Conservation (phyloP, 1,139 yeast genomes). For the Casaregolazyma suthepensis region DNA sequence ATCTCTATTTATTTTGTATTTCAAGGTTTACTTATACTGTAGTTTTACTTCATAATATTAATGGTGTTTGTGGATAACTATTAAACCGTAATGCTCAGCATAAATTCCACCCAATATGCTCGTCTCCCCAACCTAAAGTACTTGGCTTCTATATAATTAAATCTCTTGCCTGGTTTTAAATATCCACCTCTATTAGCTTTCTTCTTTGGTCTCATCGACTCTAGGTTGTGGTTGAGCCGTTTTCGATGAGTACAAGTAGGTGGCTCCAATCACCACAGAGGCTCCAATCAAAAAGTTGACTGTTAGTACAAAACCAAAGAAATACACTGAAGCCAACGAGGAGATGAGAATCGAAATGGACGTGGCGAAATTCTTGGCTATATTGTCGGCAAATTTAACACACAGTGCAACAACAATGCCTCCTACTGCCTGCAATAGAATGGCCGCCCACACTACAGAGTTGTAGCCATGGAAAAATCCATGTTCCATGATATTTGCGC, state of each 20-base stretch:
- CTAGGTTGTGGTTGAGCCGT: neutral
- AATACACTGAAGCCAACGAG: constrained; percentile 34
- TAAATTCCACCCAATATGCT: neutral
- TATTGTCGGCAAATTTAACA: constrained; percentile 40
- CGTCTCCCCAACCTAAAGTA: neutral
- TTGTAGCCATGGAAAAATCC: constrained; percentile 40
- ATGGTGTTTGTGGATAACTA: neutral
- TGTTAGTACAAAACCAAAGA: constrained; percentile 34
- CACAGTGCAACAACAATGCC: constrained; percentile 39
- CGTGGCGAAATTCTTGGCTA: constrained; percentile 40
- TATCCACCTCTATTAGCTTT: neutral
- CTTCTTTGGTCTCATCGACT: neutral
- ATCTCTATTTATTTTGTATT: neutral
- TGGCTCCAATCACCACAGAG: constrained; percentile 34
- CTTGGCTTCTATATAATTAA: neutral
- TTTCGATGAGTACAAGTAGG: constrained; percentile 30
- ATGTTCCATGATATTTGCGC: constrained; percentile 29
- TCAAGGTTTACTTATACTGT: neutral
- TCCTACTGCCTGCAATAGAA: constrained; percentile 38
- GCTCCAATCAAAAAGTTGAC: constrained; percentile 35
- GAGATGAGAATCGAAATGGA: constrained; percentile 38
- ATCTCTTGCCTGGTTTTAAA: neutral
- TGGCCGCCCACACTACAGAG: constrained; percentile 35
- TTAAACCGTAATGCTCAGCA: neutral
- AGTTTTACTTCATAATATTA: neutral